These are phyloP conservation scores for Plasmodium adleri DNA, from an alignment of 169 alveolate genomes.

Conservation along the genomic window DNA sequence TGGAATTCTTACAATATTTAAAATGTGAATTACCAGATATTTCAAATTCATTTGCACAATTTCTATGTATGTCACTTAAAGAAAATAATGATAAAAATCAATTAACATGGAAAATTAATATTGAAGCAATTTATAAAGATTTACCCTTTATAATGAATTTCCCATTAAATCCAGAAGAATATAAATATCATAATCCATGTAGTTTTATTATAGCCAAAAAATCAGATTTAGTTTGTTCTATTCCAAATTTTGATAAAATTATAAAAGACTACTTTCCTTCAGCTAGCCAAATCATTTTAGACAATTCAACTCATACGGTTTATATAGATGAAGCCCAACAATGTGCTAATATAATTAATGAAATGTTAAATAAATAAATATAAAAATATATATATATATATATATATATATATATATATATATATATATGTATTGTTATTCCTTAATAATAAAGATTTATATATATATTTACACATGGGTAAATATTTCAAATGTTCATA, in stretches of 20 bases:
- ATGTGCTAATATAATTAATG: constrained; percentile 49
- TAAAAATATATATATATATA: not conserved
- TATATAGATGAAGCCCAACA: constrained; percentile 46
- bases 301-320: constrained; percentile 60
- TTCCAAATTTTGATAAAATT: constrained; percentile 38
- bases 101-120: constrained; percentile 71
- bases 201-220: constrained; percentile 52
- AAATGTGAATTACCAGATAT: constrained; percentile 31
- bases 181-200: constrained; percentile 62
- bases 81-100: constrained; percentile 30
- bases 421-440: too few species aligned
- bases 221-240: constrained; percentile 53
- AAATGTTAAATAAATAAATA: not conserved
- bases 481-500: too few species aligned
- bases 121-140: constrained; percentile 53
- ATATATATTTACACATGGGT: too few species aligned
- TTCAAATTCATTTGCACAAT: constrained; percentile 45
- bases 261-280: constrained; percentile 53
- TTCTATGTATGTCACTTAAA: constrained; percentile 55
- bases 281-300: constrained; percentile 29
- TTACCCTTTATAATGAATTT: constrained; percentile 28
- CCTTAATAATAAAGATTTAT: too few species aligned
- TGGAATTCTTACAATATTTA: constrained; percentile 16
- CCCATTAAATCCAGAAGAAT: constrained; percentile 19
- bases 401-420: too few species aligned